These are phyloP conservation scores for Eragrostis tef DNA, from an alignment of 202 grass and related monocot species.

Conservation along the genomic window DNA sequence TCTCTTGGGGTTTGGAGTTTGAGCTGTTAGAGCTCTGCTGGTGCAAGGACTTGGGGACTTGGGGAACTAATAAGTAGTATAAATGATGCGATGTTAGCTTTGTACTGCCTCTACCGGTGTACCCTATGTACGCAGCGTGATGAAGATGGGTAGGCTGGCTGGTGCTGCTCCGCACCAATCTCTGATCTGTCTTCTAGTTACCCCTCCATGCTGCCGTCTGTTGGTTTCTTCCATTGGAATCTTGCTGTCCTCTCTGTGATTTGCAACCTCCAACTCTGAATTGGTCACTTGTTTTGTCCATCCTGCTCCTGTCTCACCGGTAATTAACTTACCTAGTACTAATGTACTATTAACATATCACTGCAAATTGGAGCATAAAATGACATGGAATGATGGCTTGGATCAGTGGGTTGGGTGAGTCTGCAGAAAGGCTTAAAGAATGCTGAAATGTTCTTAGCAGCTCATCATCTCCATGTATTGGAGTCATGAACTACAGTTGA, in stretches of 20 bases:
- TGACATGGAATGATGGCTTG: constrained; percentile 44
- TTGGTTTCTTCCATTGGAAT: constrained; percentile 75
- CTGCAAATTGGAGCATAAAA: not conserved
- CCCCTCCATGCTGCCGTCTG: constrained; percentile 49
- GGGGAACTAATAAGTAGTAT: constrained; percentile 11
- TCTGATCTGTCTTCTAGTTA: constrained; percentile 57
- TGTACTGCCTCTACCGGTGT: constrained; percentile 46
- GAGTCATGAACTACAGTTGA: constrained; percentile 41
- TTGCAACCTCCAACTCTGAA: constrained; percentile 1
- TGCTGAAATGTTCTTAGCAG: constrained; percentile 9
- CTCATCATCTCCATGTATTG: constrained; percentile 38
- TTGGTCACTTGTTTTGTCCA: constrained; percentile 17
- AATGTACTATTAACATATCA: not conserved
- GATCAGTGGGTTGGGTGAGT: too few relatives aligned
- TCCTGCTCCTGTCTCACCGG: not conserved
- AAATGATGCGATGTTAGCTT: constrained; percentile 38
- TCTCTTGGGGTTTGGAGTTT: constrained; percentile 25
- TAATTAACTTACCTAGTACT: not conserved
- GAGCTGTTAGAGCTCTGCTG: constrained; percentile 19
- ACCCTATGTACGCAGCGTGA: constrained; percentile 23
- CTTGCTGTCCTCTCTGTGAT: constrained; percentile 27
- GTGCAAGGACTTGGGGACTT: not conserved
- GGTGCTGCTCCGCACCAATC: constrained; percentile 45
- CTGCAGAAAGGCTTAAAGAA: constrained; percentile 38
- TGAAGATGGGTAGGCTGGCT: constrained; percentile 47